Conservation (phyloP, 1,284 basidiomycete species). For the Cystobasidium slooffiae region DNA sequence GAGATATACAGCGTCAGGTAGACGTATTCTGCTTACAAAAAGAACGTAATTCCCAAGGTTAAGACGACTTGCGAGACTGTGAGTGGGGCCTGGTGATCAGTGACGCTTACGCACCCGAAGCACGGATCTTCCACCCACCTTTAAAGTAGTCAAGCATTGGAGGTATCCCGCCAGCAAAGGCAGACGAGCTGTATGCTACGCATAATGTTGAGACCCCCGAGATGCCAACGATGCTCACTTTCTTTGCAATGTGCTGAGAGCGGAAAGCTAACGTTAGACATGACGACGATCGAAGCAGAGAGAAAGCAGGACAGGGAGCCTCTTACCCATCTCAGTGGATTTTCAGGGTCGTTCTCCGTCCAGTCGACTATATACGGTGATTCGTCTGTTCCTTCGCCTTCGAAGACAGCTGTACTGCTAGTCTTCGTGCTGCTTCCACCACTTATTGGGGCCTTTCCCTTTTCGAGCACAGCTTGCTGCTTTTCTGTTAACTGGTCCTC, state of each 20-base stretch:
- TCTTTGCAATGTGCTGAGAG: neutral
- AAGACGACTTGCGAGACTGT: constrained; percentile 57
- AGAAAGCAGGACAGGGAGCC: neutral
- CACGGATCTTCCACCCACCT: neutral
- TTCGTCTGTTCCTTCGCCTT: constrained; percentile 45
- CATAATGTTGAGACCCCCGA: constrained; percentile 62
- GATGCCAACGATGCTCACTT: constrained; percentile 17
- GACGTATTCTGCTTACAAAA: constrained; percentile 58
- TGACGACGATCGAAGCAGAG: neutral
- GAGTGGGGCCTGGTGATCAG: constrained; percentile 49
- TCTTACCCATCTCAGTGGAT: constrained; percentile 47
- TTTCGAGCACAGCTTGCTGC: neutral
- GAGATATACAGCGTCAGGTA: neutral
- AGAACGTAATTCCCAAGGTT: constrained; percentile 55
- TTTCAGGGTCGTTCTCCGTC: constrained; percentile 41
- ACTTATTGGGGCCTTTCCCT: neutral
- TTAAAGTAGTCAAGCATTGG: constrained; percentile 35
- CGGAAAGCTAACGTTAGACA: neutral
- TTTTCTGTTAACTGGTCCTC: too few species aligned
- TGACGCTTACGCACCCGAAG: neutral
- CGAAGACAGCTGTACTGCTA: constrained; percentile 28
- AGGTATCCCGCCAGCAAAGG: constrained; percentile 46
- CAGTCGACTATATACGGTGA: constrained; percentile 48
- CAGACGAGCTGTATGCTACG: constrained; percentile 61
- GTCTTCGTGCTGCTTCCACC: constrained; percentile 5